Conservation (phyloP, 768 basidiomycete genomes). For the Holtermanniella nyarrowii region DNA sequence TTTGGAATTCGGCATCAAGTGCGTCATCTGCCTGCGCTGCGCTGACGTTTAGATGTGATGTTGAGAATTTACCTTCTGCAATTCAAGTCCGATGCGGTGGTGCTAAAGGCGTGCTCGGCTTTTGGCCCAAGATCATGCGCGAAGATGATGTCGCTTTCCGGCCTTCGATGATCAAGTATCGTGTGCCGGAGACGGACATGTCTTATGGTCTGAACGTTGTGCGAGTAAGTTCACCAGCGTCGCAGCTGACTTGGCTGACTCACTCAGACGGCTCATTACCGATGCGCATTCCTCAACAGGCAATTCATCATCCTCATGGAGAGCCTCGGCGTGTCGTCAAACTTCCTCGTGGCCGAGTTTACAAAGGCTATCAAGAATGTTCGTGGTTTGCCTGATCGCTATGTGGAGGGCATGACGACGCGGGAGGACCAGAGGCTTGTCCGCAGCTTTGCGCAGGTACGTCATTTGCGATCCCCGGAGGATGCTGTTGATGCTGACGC, state of each 20-base stretch:
- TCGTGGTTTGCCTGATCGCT: constrained; percentile 2
- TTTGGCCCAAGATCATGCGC: constrained; percentile 4
- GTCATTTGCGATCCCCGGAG: background rate
- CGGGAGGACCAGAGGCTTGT: constrained; percentile 2
- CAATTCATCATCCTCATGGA: constrained; percentile 15
- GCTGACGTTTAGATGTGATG: background rate
- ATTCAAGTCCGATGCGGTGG: constrained; percentile 17
- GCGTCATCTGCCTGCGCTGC: background rate
- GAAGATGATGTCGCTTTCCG: constrained; percentile 6
- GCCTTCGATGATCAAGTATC: constrained; percentile 18
- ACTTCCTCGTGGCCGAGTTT: constrained; percentile 6
- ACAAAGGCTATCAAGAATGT: background rate
- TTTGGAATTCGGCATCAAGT: constrained; percentile 9
- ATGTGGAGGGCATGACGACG: background rate
- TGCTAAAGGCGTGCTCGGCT: constrained; percentile 6
- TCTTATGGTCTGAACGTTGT: constrained; percentile 12
- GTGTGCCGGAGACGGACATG: constrained; percentile 9
- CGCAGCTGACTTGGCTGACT: background rate
- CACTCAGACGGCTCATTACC: constrained; percentile 5
- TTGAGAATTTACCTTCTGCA: constrained; percentile 11
- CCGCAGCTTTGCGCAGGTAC: background rate
- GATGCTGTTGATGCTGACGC: background rate
- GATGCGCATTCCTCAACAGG: constrained; percentile 10
- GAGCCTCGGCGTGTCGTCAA: constrained; percentile 4
- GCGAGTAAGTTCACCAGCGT: constrained; percentile 2